A percentile compares a stretch with the other conserved stretches of the same genome.
Evolutionary conservation across 2,329 filamentous ascomycete species (phyloP).

Genomic region (Fusarium brachygibbosum): DNA sequence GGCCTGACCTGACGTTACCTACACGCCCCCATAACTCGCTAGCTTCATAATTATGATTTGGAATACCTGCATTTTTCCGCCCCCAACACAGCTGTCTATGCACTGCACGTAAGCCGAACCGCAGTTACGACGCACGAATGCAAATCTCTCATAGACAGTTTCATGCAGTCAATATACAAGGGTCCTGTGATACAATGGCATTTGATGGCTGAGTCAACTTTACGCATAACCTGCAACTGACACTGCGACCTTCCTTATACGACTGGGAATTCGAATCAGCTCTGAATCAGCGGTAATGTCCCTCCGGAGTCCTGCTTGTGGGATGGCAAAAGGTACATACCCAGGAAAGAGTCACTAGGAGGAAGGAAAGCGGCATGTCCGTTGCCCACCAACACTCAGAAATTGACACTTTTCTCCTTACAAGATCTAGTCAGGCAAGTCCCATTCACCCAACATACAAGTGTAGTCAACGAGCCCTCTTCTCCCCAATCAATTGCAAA

Average conservation of each 20-base stretch:
- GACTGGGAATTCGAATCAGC: neutral
- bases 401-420: neutral
- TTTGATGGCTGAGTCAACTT: too few relatives aligned
- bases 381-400: neutral
- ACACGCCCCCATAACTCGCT: neutral
- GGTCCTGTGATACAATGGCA: too few relatives aligned
- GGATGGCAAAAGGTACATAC: neutral
- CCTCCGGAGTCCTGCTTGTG: neutral
- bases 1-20: neutral
- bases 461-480: neutral
- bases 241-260: neutral
- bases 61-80: neutral
- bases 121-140: neutral
- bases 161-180: neutral
- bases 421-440: neutral
- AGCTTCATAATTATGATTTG: neutral
- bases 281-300: neutral
- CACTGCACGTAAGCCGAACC: neutral
- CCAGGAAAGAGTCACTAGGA: neutral
- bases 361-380: neutral
- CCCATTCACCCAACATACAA: neutral
- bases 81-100: neutral
- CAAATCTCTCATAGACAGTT: neutral
- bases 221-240: neutral
- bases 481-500: neutral